Evolutionary conservation across 345 rosid species (phyloP).

Genomic region (Sonneratia caseolaris): DNA sequence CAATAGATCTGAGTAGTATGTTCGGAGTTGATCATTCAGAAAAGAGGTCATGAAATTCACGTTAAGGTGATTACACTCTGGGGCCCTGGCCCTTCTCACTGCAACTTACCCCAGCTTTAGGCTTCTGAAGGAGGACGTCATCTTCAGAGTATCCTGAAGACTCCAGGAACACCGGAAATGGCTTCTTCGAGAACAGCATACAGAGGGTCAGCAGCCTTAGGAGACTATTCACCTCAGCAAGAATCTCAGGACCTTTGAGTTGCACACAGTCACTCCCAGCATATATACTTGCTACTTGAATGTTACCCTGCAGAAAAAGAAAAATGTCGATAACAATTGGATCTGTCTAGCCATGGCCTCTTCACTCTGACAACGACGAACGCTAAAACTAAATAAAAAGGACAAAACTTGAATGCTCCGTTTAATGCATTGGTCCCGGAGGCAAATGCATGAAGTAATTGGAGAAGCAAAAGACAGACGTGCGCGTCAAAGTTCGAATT

Average conservation of each 20-base stretch:
- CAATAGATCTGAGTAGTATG: neutral
- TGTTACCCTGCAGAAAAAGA: constrained; percentile 48
- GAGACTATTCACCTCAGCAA: constrained; percentile 43
- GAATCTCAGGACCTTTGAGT: constrained; percentile 57
- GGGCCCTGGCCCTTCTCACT: neutral
- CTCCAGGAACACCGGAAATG: constrained; percentile 80
- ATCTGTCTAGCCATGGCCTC: neutral
- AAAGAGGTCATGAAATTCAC: neutral
- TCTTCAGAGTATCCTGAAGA: constrained; percentile 60
- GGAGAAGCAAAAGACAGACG: neutral
- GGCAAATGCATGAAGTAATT: neutral
- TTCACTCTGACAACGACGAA: neutral
- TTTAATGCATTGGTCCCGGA: neutral
- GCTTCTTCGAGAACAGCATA: constrained; percentile 89
- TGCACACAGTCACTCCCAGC: constrained; percentile 59
- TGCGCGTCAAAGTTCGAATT: neutral
- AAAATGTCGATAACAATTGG: neutral
- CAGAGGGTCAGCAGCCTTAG: constrained; percentile 72
- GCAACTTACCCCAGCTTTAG: constrained; percentile 83
- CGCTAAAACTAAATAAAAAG: neutral
- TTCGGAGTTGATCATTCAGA: neutral
- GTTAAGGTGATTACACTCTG: neutral
- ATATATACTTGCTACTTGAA: constrained; percentile 69
- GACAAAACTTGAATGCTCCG: neutral
- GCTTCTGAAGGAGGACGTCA: constrained; percentile 85